Percentiles rank a stretch among this genome's conserved stretches.
These are phyloP conservation scores for Suillus luteus DNA, from an alignment of 768 basidiomycete genomes.

Conservation along the genomic window DNA sequence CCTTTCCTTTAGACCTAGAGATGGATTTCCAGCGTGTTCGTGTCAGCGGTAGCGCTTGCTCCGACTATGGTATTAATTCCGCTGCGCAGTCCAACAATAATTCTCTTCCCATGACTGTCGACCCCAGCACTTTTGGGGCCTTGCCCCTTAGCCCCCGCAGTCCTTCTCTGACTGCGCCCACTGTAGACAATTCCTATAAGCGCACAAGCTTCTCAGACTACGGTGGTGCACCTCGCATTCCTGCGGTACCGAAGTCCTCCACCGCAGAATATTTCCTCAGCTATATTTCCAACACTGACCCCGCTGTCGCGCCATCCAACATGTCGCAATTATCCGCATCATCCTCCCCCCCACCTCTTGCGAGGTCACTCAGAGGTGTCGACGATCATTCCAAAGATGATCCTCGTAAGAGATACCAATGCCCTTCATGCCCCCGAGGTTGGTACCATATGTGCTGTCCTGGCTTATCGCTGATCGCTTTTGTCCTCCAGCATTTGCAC, in stretches of 20 bases:
- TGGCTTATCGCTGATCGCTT: conserved; percentile 10
- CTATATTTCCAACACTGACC: conserved; percentile 33
- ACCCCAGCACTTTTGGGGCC: conserved; percentile 60
- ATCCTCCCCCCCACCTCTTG: conserved; percentile 41
- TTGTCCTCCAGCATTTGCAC: conserved; percentile 69
- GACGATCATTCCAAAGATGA: conserved; percentile 56
- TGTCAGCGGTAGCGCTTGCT: conserved; percentile 46
- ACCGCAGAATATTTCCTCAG: conserved; percentile 46
- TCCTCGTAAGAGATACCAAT: conserved; percentile 78
- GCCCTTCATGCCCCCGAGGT: conserved; percentile 76
- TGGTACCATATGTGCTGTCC: conserved; percentile 12
- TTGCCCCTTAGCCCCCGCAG: conserved; percentile 60
- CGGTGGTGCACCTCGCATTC: conserved; percentile 51
- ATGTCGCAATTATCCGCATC: conserved; percentile 51
- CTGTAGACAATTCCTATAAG: conserved; percentile 29
- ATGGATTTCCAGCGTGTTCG: conserved; percentile 71
- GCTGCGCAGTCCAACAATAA: conserved; percentile 38
- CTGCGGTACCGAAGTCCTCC: conserved; percentile 49
- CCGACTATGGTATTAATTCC: conserved; percentile 53
- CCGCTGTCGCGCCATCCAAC: conserved; percentile 59
- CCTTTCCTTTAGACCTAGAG: conserved; percentile 66
- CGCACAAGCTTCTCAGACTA: conserved; percentile 73
- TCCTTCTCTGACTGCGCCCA: conserved; percentile 41
- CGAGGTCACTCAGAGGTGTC: conserved; percentile 38
- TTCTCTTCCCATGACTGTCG: conserved; percentile 43